Conservation (phyloP, 192 early-diverging fungal genomes). For the Backusella australiensis region DNA sequence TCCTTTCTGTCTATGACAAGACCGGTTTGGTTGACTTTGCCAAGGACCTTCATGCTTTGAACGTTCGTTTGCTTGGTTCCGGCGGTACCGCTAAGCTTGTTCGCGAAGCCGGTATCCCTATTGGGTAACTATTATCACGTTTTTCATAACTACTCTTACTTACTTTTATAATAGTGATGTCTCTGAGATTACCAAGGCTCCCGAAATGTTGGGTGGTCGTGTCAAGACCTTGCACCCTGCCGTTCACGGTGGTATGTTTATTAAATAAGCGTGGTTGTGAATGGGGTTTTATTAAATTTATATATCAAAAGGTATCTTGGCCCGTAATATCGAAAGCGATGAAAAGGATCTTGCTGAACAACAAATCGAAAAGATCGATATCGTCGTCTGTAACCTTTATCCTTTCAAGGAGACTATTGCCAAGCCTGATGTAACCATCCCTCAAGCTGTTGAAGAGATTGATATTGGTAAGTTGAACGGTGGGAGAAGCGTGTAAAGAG, state of each 20-base stretch:
- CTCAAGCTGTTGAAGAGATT: slow-evolving; percentile 96
- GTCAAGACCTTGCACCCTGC: slow-evolving; percentile 99
- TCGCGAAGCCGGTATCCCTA: slow-evolving; percentile 83
- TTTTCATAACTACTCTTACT: neutral
- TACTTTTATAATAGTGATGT: slow-evolving; percentile 69
- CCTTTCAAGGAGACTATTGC: slow-evolving; percentile 96
- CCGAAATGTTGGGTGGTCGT: slow-evolving; percentile 98
- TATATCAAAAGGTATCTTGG: slow-evolving; percentile 67
- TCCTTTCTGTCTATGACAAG: slow-evolving; percentile 98
- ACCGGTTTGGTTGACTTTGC: slow-evolving; percentile 91
- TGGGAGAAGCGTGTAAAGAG: neutral
- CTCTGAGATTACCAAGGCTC: slow-evolving; percentile 95
- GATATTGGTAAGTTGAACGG: slow-evolving; percentile 75
- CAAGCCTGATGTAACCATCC: slow-evolving; percentile 83
- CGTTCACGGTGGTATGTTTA: slow-evolving; percentile 81
- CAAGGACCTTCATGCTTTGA: slow-evolving; percentile 69
- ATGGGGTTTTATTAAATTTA: neutral
- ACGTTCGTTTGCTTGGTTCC: slow-evolving; percentile 86
- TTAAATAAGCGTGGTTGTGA: no score
- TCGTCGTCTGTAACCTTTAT: slow-evolving; percentile 98
- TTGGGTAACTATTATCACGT: slow-evolving; percentile 51
- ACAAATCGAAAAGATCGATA: slow-evolving; percentile 90
- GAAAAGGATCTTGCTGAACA: slow-evolving; percentile 84
- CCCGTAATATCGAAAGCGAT: slow-evolving; percentile 82
- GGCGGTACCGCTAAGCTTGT: slow-evolving; percentile 94